Evolutionary conservation across 2,329 filamentous ascomycete species (phyloP).

Genomic region (Cordyceps fumosorosea): DNA sequence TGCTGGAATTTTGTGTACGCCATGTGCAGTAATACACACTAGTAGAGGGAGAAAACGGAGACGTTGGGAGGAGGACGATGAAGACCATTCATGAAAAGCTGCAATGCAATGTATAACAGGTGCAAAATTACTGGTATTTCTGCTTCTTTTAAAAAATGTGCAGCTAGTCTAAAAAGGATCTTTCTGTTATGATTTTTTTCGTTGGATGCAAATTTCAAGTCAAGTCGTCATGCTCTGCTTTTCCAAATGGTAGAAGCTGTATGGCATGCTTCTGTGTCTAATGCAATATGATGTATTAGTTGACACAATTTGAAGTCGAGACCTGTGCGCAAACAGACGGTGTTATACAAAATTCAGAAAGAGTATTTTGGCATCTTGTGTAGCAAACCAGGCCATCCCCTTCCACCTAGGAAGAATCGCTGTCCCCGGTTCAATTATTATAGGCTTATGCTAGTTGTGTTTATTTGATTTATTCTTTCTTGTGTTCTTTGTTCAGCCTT

Average conservation of each 20-base stretch:
- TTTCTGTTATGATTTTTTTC: background rate
- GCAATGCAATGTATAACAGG: conserved; percentile 13
- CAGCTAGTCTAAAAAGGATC: background rate
- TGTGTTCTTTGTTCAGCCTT: background rate
- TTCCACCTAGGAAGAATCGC: background rate
- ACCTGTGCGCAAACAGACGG: background rate
- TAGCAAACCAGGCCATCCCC: background rate
- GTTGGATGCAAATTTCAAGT: too few species aligned
- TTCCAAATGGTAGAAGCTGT: background rate
- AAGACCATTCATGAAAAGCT: conserved; percentile 8
- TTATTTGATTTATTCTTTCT: background rate
- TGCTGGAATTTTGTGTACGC: background rate
- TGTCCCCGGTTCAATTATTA: background rate
- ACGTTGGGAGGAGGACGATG: background rate
- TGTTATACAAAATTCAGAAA: conserved; percentile 2
- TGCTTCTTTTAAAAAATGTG: background rate
- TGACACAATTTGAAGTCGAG: background rate
- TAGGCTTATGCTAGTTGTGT: background rate
- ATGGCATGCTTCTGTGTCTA: background rate
- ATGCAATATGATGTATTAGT: conserved; percentile 2
- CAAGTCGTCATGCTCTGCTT: background rate
- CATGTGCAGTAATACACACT: background rate
- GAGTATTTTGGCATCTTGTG: background rate
- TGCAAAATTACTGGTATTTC: conserved; percentile 2
- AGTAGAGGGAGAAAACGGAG: background rate